These are phyloP conservation scores for Chalciporus pseudorubinellus DNA, from an alignment of 768 basidiomycete species.

Conservation along the genomic window DNA sequence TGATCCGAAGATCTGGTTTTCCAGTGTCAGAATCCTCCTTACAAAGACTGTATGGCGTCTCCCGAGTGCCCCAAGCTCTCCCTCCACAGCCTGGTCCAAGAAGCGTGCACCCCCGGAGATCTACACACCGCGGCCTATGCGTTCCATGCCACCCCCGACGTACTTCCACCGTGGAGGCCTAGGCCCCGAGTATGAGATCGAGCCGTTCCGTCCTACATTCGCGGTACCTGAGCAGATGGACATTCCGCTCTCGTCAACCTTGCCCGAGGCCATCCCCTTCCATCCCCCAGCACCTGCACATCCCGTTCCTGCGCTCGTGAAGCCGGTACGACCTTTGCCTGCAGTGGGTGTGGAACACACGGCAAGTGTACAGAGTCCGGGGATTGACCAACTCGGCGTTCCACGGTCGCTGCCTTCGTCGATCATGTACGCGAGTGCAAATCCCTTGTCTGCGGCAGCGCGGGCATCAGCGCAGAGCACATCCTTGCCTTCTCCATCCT, in stretches of 20 bases:
- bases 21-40: slow-evolving; percentile 45
- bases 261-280: slow-evolving; percentile 27
- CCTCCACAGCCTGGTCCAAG: slow-evolving; percentile 35
- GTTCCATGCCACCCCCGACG: slow-evolving; percentile 30
- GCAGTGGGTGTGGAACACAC: not conserved
- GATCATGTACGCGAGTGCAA: slow-evolving; percentile 33
- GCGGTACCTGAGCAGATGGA: slow-evolving; percentile 23
- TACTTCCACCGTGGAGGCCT: slow-evolving; percentile 39
- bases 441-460: slow-evolving; percentile 19
- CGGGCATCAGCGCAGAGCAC: slow-evolving; percentile 6
- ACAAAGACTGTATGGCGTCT: slow-evolving; percentile 31
- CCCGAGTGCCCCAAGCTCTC: slow-evolving; percentile 37
- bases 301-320: slow-evolving; percentile 14
- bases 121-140: slow-evolving; percentile 44
- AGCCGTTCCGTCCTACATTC: slow-evolving; percentile 38
- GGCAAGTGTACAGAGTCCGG: slow-evolving; percentile 4
- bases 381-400: slow-evolving; percentile 7
- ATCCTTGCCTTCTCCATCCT: slow-evolving; percentile 38
- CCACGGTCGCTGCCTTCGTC: slow-evolving; percentile 21
- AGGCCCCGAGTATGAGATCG: slow-evolving; percentile 45
- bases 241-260: slow-evolving; percentile 1
- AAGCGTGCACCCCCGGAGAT: slow-evolving; percentile 36
- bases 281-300: slow-evolving; percentile 20
- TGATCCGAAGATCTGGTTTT: slow-evolving; percentile 52
- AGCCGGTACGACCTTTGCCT: slow-evolving; percentile 14